Evolutionary conservation across 1,284 basidiomycete species (phyloP), one percentile per base, ranked within the genome.

Genomic region (Rhodotorula sp.): DNA sequence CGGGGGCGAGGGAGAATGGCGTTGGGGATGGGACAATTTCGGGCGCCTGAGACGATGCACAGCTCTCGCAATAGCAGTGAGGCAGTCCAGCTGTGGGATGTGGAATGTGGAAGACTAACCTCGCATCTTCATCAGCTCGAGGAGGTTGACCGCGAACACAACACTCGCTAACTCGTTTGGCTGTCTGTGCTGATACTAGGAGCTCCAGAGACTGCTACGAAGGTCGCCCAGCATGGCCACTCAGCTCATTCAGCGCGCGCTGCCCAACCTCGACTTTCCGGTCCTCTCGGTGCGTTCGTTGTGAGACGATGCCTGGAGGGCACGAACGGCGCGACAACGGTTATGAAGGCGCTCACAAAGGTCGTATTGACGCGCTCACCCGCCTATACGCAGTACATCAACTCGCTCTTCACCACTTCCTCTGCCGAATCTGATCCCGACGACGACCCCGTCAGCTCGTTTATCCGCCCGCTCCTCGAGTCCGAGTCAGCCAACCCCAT

Each of bases 401-500:
- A 70, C 54, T 52, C 48, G 8, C 65, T 70, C 54, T 70, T 70
- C 61, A 31, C 37, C 11, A 57, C 53, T 37, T 34, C 48, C 0
- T 48, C 50, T 28, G 37, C 55, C n/a, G 67, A 65, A 28, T 53
- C 65, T 31, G 67, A 72, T 51, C 62, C 65, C 83, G 74, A 81
- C 66, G 82, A 83, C 46, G 84, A 85, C 70, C 82, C 84, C 10
- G 59, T 76, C 50, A 28, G 37, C 40, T 50, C 65, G 15, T 76
- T 77, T 57, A 65, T 78, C 46, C 69, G 73, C 5, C 72, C 75
- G 0, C 55, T 75, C 18, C 72, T 77, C 58, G 71, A 81, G 89
- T 6, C 84, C 86, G 67, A 85, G 84, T 76, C 67, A 79, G 80
- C 78, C 57, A 60, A 59, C 58, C 53, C 86, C 51, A 67, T 94